phyloP scores from a whole-genome alignment of 192 early-diverging fungal genomes.

The Geranomyces variabilis region DNA sequence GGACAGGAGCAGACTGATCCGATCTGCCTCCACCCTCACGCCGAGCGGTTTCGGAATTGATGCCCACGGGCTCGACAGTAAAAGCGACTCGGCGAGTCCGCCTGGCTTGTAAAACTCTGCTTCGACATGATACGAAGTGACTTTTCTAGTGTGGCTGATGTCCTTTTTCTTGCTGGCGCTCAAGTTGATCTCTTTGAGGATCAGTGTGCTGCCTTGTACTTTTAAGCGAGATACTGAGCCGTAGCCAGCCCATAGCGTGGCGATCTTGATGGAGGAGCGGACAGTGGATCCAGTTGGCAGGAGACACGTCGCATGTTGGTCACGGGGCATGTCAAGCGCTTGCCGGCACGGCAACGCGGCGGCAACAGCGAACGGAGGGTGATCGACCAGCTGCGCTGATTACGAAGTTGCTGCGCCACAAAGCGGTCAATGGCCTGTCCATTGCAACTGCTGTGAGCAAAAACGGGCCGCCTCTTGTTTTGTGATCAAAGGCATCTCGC shows the following conservation, averaged over 20 bases:
- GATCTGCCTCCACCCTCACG: background rate
- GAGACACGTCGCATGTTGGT: too few relatives aligned
- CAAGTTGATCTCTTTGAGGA: slow-evolving; percentile 17
- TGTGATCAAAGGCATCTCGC: too few relatives aligned
- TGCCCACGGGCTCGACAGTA: slow-evolving; percentile 7
- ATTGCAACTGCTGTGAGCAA: too few relatives aligned
- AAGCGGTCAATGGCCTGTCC: too few relatives aligned
- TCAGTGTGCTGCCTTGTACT: background rate
- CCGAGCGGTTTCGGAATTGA: background rate
- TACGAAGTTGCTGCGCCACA: too few relatives aligned
- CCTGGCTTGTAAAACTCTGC: slow-evolving; percentile 20
- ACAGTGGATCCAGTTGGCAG: slow-evolving; percentile 4
- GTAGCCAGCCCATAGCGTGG: slow-evolving; percentile 36
- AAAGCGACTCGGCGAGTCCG: slow-evolving; percentile 7
- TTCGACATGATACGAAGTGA: slow-evolving; percentile 35
- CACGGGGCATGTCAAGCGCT: too few relatives aligned
- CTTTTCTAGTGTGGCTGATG: slow-evolving; percentile 20
- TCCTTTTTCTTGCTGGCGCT: background rate
- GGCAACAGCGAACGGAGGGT: too few relatives aligned
- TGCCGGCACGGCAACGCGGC: too few relatives aligned
- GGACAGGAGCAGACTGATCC: slow-evolving; percentile 20
- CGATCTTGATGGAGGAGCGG: background rate
- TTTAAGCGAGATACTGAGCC: slow-evolving; percentile 26
- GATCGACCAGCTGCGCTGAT: too few relatives aligned
- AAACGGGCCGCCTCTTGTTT: too few relatives aligned